A percentile compares a stretch with the other conserved stretches of the same genome.
phyloP scores from a whole-genome alignment of 1,139 yeast species.

The Pneumocystis jirovecii region DNA sequence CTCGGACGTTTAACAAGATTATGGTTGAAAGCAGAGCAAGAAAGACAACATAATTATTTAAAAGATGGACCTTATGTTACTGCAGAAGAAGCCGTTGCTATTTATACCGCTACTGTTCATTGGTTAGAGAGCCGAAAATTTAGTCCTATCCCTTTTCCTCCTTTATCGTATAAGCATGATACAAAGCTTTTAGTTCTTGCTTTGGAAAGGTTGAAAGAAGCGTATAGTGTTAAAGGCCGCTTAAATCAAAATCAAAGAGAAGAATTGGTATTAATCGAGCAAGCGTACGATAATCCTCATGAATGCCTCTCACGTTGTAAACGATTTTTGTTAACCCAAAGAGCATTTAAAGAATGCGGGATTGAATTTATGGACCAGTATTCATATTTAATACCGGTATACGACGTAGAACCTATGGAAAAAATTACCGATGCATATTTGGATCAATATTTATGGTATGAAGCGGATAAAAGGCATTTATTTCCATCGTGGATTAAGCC shows the following conservation, averaged over 20 bases:
- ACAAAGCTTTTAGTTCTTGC: constrained; percentile 81
- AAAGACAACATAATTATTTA: constrained; percentile 64
- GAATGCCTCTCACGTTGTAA: constrained; percentile 78
- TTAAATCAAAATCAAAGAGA: constrained; percentile 79
- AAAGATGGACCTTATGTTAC: constrained; percentile 78
- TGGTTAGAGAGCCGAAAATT: constrained; percentile 86
- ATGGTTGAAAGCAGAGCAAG: constrained; percentile 88
- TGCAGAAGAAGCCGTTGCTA: constrained; percentile 76
- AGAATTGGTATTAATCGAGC: constrained; percentile 84
- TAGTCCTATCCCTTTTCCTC: constrained; percentile 87
- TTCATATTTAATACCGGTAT: constrained; percentile 71
- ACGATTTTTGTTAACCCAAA: constrained; percentile 66
- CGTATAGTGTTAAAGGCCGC: constrained; percentile 68
- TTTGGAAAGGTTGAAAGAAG: constrained; percentile 71
- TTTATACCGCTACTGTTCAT: constrained; percentile 74
- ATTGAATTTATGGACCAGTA: constrained; percentile 88
- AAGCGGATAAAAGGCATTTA: constrained; percentile 69
- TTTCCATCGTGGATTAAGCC: constrained; percentile 98
- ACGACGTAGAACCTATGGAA: constrained; percentile 78
- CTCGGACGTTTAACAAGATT: constrained; percentile 79
- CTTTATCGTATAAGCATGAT: constrained; percentile 80
- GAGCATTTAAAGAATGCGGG: constrained; percentile 82
- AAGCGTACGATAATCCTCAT: constrained; percentile 93
- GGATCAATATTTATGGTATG: constrained; percentile 93
- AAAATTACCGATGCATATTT: constrained; percentile 92